Conservation (phyloP, 768 basidiomycete genomes). For the Phaffia tasmanica region DNA sequence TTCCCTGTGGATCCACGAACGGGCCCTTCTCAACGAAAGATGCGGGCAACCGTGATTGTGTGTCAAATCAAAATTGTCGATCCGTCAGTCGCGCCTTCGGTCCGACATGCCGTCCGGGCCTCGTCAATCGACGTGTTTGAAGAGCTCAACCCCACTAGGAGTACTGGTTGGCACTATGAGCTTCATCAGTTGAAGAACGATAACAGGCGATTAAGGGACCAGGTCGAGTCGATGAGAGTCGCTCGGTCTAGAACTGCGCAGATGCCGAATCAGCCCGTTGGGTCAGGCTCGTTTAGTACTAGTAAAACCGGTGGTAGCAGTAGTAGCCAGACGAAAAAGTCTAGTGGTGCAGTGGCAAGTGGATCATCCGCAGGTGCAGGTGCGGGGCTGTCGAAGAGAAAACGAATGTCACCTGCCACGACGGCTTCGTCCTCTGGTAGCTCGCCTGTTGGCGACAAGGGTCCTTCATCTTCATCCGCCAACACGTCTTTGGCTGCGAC, state of each 20-base stretch:
- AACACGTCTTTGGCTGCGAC: no score
- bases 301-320: no score
- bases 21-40: slow-evolving; percentile 25
- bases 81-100: slow-evolving; percentile 9
- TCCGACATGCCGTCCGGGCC: slow-evolving; percentile 22
- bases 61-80: slow-evolving; percentile 33
- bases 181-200: slow-evolving; percentile 67
- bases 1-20: slow-evolving; percentile 21
- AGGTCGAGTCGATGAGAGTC: slow-evolving; percentile 40
- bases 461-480: no score
- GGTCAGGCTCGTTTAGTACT: no score
- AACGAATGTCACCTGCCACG: no score
- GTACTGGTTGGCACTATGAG: slow-evolving; percentile 87
- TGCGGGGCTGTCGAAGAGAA: no score
- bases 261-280: no score
- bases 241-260: background rate
- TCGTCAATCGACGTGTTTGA: slow-evolving; percentile 49
- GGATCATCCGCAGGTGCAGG: no score
- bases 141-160: slow-evolving; percentile 55
- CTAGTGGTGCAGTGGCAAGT: no score
- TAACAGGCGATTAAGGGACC: slow-evolving; percentile 56
- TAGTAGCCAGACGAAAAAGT: no score
- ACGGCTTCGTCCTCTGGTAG: no score
- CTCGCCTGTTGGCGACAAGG: no score
- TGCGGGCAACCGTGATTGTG: slow-evolving; percentile 32